phyloP scores from a whole-genome alignment of 495 filamentous ascomycete species.

The Penicillium bovifimosum region DNA sequence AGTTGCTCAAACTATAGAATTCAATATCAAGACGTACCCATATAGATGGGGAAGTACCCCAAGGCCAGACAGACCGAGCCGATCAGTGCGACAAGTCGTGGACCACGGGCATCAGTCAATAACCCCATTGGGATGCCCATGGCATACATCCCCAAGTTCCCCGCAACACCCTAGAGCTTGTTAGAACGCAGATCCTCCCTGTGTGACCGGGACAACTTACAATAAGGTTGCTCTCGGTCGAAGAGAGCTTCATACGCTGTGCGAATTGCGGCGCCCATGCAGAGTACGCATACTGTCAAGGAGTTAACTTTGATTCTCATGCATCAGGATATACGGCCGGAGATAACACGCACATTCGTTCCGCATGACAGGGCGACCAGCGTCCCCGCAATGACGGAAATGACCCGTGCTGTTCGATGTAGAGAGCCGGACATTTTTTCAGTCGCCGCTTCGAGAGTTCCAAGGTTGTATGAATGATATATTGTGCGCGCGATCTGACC shows the following conservation, averaged over 20 bases:
- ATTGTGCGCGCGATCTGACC: conserved; percentile 2
- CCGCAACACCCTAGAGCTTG: conserved; percentile 61
- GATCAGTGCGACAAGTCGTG: conserved; percentile 66
- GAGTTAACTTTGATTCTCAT: conserved; percentile 6
- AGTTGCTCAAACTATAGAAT: not conserved
- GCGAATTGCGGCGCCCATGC: conserved; percentile 97
- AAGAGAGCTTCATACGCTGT: conserved; percentile 73
- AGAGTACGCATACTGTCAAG: conserved; percentile 87
- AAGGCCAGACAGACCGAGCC: conserved; percentile 64
- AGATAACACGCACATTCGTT: conserved; percentile 65
- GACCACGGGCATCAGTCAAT: conserved; percentile 78
- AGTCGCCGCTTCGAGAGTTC: not conserved
- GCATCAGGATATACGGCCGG: not conserved
- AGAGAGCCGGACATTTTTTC: conserved; percentile 23
- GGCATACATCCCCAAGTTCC: conserved; percentile 95
- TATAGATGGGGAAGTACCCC: conserved; percentile 78
- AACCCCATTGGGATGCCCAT: conserved; percentile 84
- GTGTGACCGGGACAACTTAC: conserved; percentile 39
- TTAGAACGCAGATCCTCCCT: conserved; percentile 7
- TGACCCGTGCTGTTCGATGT: conserved; percentile 45
- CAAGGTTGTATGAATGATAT: not conserved
- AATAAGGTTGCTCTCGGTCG: conserved; percentile 87
- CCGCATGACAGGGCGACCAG: conserved; percentile 83
- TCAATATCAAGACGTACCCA: conserved; percentile 37
- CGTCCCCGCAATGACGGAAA: conserved; percentile 81